Evolutionary conservation across 75 land plant species (phyloP).

Genomic region (Sequoia sempervirens): DNA sequence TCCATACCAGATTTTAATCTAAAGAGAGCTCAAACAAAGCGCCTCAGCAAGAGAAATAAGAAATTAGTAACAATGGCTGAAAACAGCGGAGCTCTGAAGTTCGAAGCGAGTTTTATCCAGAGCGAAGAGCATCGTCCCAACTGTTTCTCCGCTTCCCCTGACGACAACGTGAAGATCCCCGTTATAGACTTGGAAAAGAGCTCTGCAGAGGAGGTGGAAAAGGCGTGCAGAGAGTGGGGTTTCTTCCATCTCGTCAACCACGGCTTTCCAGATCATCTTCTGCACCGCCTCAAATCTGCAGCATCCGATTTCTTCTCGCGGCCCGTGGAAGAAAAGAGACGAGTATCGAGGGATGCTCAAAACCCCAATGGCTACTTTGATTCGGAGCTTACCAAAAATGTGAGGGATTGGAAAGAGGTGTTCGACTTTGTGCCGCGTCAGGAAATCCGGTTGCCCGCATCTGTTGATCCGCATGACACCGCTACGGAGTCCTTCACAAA

Average conservation of each 20-base stretch:
- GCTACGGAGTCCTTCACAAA: slow-evolving; percentile 9
- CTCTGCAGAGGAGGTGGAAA: not conserved
- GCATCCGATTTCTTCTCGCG: slow-evolving; percentile 59
- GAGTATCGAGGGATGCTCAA: not conserved
- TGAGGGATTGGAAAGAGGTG: slow-evolving; percentile 91
- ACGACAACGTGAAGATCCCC: not conserved
- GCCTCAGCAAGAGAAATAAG: too few species aligned
- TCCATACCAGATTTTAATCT: too few species aligned
- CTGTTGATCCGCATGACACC: slow-evolving; percentile 12
- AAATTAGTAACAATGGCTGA: too few species aligned
- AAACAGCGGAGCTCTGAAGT: too few species aligned
- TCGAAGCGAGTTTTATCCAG: not conserved
- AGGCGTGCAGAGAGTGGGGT: slow-evolving; percentile 74
- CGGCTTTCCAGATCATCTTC: slow-evolving; percentile 32
- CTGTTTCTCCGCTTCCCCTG: too few species aligned
- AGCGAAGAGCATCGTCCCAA: not conserved
- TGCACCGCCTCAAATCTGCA: slow-evolving; percentile 12
- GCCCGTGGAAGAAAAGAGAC: slow-evolving; percentile 44
- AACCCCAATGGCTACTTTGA: slow-evolving; percentile 63
- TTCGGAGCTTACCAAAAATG: slow-evolving; percentile 78
- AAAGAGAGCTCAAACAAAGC: too few species aligned
- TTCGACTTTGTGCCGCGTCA: slow-evolving; percentile 43
- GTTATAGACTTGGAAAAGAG: not conserved
- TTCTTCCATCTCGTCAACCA: slow-evolving; percentile 79
- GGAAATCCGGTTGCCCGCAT: slow-evolving; percentile 17